These are phyloP conservation scores for Hondaea fermentalgiana DNA, from an alignment of 108 stramenopile species.

Conservation along the genomic window DNA sequence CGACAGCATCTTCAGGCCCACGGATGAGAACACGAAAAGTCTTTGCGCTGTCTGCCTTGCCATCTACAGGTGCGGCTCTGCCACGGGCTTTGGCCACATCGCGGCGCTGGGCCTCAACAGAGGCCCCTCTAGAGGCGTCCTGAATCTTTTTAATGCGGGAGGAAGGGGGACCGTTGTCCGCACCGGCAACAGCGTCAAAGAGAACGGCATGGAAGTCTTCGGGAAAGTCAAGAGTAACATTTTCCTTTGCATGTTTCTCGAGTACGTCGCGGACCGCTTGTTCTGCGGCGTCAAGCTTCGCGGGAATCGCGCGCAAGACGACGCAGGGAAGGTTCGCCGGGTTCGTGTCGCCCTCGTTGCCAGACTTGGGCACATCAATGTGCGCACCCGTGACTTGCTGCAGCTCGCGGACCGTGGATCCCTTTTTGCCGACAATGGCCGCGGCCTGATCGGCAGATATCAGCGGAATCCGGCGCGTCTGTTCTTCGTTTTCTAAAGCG, in stretches of 20 bases:
- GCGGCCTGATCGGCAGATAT: background rate
- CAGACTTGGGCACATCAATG: background rate
- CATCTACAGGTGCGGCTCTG: background rate
- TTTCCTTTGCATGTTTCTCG: background rate
- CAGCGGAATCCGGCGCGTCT: background rate
- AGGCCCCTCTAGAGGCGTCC: background rate
- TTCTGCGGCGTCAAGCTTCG: background rate
- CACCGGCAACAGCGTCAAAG: background rate
- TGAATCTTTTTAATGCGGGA: background rate
- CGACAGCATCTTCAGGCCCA: background rate
- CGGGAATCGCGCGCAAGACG: background rate
- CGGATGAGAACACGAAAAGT: background rate
- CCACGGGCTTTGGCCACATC: background rate
- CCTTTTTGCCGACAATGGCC: background rate
- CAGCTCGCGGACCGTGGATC: background rate
- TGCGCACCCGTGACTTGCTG: background rate
- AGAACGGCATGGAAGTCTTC: background rate
- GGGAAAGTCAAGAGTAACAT: background rate
- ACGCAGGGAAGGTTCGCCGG: background rate
- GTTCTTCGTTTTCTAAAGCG: background rate
- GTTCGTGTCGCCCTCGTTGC: background rate
- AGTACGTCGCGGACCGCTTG: background rate
- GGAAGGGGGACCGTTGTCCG: background rate
- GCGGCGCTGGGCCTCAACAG: background rate
- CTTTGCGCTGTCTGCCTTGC: background rate